Percentiles rank a stretch among this genome's conserved stretches.
Evolutionary conservation across 176 grass and related monocot genomes (phyloP).

Genomic region (Cenchrus fungigraminus): DNA sequence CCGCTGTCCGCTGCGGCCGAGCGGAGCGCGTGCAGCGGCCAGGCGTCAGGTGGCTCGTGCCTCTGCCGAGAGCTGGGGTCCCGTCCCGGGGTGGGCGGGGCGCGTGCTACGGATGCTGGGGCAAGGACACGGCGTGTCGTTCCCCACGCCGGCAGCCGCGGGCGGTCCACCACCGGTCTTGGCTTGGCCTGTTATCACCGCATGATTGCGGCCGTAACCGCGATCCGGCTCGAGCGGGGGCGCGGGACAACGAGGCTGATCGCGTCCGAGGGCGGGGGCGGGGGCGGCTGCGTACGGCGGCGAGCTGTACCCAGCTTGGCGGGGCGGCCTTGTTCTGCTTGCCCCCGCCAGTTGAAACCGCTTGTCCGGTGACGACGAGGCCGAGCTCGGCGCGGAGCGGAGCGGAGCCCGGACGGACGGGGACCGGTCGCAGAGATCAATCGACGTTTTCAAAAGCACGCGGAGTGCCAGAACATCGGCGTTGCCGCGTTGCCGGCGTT

Average conservation of each 20-base stretch:
- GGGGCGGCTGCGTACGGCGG: slow-evolving; percentile 6
- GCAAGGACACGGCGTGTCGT: slow-evolving; percentile 42
- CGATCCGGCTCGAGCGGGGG: slow-evolving; percentile 14
- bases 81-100: not conserved
- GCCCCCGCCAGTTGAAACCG: not conserved
- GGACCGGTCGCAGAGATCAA: slow-evolving; percentile 4
- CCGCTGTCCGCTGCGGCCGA: not conserved
- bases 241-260: slow-evolving; percentile 46
- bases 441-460: not conserved
- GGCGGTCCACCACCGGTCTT: slow-evolving; percentile 42
- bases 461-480: not conserved
- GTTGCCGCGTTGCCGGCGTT: not conserved
- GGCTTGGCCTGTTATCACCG: not conserved
- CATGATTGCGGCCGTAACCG: slow-evolving; percentile 29
- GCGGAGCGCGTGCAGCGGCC: slow-evolving; percentile 6
- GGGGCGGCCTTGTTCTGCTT: not conserved
- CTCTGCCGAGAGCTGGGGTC: slow-evolving; percentile 25
- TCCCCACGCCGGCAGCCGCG: slow-evolving; percentile 31
- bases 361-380: not conserved
- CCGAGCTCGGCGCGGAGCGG: not conserved
- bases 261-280: not conserved
- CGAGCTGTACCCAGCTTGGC: slow-evolving; percentile 34
- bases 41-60: slow-evolving; percentile 9
- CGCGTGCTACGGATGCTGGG: slow-evolving; percentile 34
- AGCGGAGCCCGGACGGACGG: too few species aligned